Conservation (phyloP, 176 grass and related monocot genomes). For the Triticum turgidum region DNA sequence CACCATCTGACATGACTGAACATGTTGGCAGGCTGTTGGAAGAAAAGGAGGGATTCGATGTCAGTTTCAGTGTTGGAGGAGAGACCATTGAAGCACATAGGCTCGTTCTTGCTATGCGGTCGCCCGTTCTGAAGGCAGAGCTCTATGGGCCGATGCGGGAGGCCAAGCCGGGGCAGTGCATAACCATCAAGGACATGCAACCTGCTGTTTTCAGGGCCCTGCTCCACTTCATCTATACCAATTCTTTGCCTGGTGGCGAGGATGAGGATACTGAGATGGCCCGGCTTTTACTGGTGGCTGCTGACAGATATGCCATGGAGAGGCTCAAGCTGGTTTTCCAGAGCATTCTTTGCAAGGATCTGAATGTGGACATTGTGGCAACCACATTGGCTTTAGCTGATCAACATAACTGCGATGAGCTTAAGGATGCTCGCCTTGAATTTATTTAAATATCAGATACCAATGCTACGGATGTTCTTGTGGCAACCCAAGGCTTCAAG, state of each 20-base stretch:
- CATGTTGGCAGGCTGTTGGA: background rate
- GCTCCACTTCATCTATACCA: conserved; percentile 23
- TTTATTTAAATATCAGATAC: background rate
- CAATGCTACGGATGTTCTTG: background rate
- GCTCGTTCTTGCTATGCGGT: conserved; percentile 14
- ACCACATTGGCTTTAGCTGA: conserved; percentile 30
- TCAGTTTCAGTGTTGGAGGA: conserved; percentile 26
- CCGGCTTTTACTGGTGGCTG: conserved; percentile 13
- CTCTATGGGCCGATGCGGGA: conserved; percentile 21
- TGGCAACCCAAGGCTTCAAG: background rate
- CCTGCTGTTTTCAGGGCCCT: conserved; percentile 20
- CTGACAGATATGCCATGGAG: conserved; percentile 17
- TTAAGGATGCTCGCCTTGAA: conserved; percentile 21
- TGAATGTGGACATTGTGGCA: conserved; percentile 8
- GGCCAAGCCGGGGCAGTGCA: background rate
- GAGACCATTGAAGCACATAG: conserved; percentile 16
- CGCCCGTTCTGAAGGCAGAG: background rate
- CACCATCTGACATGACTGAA: background rate
- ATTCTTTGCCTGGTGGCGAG: background rate
- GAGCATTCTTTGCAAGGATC: background rate
- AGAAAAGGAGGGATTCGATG: background rate
- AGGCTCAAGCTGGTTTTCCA: conserved; percentile 20
- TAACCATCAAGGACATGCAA: conserved; percentile 26
- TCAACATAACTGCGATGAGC: background rate
- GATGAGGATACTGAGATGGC: background rate